Base-by-base conservation (phyloP, 768 basidiomycete genomes). In the Boletus pseudo-olivaceus region DNA sequence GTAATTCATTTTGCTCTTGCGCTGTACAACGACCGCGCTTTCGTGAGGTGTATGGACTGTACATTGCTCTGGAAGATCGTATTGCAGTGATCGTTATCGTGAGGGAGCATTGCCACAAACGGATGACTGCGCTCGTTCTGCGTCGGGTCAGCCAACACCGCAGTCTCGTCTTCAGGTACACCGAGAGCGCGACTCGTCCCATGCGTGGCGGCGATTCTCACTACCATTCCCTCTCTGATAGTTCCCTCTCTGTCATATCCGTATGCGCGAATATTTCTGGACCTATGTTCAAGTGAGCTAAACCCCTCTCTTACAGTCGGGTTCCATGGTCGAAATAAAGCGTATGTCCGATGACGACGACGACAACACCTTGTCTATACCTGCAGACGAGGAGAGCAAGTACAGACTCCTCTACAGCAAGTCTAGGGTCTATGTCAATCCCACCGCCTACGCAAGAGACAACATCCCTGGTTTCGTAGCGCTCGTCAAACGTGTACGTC, bases 361-460 rank as follows among this genome's bases (percentile, higher is more conserved):
- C 63, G 54, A 51, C 47, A 42, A 27, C 38, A 20, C 51, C 46
- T 35, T 45, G 55, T 51, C 61, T 15, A 32, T 49, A 12, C 55
- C 57, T 26, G 44, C 52, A 0, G 77, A 81, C 51, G 84, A 87
- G 60, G 84, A 84, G 62, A 70, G 70, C 63, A 84, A 82, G 68
- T 82, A 83, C 67, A 78, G 89, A 42, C 77, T 98, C 45, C 69
- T 98, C 14, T 97, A 93, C 63, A 88, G 85, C 70, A 97, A 96
- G 69, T 91, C 88, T 39, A 95, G 94, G 69, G 96, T 98, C 42
- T 94, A 96, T 67, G 85, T 99, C 41, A 92, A 98, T 62, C 97
- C 97, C 0, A 96, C 94, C 3, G 84, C 88, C 4, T 95, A 93
- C 68, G 79, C 88, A 2, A 80, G 88, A 64, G 97, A 98, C 71